Base-by-base conservation (phyloP, 176 grass and related monocot genomes). In the Zoysia pacifica region DNA sequence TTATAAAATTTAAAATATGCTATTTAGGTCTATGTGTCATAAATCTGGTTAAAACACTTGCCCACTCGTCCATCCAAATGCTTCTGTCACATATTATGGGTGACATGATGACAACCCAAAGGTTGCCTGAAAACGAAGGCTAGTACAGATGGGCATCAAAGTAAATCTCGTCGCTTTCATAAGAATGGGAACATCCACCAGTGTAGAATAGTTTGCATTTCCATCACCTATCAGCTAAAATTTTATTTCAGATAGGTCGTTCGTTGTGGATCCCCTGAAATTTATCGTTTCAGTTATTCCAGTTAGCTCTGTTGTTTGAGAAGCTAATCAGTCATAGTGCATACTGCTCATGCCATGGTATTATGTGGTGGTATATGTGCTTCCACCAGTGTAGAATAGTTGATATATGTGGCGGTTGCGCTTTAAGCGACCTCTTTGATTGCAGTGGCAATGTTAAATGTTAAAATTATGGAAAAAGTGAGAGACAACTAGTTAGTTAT, bases 401-500 rank as follows among this genome's bases (percentile, higher is more conserved):
- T 43, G 5, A 48, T 74, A 11, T 67, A 11, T 60, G 12, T 68
- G 62, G 77, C 49, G 65, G 46, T 69, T 86, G 70, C 70, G 13
- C 36, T 79, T 67, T 7, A 67, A 81, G 48, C 18, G 52, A 19
- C 52, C 56, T 48, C 49, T 68, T 80, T 74, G 47, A 66, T 75
- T 67, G 44, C 55, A 75, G 65, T 63, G 50, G 46, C 83, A 70
- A 58, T 74, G 62, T 85, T 73, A 85, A 85, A n/a, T n/a, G n/a
- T n/a, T 73, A 85, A n/a, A n/a, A 85, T 60, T 61, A 67, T 48
- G 11, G 61, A 73, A 74, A 72, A 86, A 56, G 64, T 62, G 76
- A 84, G 79, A 45, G 71, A 76, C 82, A 86, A 67, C 64, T 81
- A 62, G 62, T 80, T 80, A 61, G 84, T 75, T 86, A 83, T 84